phyloP scores from a whole-genome alignment of 768 basidiomycete genomes.

The Cystobasidium ongulense region DNA sequence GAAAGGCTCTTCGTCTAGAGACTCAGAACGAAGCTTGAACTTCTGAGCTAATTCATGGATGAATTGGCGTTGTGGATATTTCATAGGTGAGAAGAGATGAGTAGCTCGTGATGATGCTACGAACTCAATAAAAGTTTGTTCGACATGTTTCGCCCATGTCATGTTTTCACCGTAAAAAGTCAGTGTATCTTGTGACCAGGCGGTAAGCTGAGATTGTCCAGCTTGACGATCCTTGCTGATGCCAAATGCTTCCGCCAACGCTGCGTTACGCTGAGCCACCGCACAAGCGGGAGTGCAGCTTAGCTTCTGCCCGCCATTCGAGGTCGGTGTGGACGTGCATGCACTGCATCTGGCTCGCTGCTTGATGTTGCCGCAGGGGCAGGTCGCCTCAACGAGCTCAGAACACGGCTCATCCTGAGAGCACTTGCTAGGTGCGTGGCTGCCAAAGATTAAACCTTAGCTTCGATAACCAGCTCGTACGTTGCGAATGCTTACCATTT shows the following conservation, averaged over 20 bases:
- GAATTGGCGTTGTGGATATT: conserved; percentile 68
- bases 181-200: conserved; percentile 39
- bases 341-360: conserved; percentile 68
- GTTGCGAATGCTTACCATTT: conserved; percentile 50
- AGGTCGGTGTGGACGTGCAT: conserved; percentile 49
- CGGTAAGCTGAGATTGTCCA: conserved; percentile 46
- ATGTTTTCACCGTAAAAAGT: conserved; percentile 34
- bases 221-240: conserved; percentile 54
- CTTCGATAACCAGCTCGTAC: not conserved
- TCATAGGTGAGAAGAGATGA: conserved; percentile 73
- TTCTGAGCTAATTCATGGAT: conserved; percentile 64
- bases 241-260: conserved; percentile 82
- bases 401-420: conserved; percentile 71
- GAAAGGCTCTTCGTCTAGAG: conserved; percentile 86
- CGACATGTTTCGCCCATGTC: conserved; percentile 70
- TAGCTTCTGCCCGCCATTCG: conserved; percentile 50
- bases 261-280: conserved; percentile 74
- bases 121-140: conserved; percentile 52
- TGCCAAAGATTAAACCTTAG: conserved; percentile 27
- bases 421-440: conserved; percentile 84
- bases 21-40: conserved; percentile 73
- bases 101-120: conserved; percentile 58
- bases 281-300: conserved; percentile 78
- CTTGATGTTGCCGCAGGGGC: conserved; percentile 73
- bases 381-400: conserved; percentile 59